Conservation (phyloP, 2,329 filamentous ascomycete genomes). For the Colletotrichum cordylinicola region DNA sequence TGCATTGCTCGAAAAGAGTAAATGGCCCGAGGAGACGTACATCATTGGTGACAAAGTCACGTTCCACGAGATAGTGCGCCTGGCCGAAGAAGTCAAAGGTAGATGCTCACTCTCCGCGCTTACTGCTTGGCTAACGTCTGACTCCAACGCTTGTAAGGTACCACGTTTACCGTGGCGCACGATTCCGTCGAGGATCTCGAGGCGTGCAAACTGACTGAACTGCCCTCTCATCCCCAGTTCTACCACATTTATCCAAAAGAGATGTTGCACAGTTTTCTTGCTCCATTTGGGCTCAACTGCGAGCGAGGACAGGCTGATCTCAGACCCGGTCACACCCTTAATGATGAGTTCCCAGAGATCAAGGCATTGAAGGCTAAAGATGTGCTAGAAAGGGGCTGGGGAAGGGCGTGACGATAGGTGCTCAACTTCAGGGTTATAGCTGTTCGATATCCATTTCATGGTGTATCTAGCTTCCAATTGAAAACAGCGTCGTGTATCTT, state of each 20-base stretch:
- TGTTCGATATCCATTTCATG: background rate
- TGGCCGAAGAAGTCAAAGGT: conserved; percentile 29
- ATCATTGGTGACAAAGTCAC: conserved; percentile 45
- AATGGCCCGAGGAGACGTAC: conserved; percentile 44
- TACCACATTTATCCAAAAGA: conserved; percentile 28
- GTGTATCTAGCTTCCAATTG: background rate
- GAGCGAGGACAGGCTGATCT: background rate
- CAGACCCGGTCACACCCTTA: background rate
- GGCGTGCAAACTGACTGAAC: background rate
- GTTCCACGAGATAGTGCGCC: conserved; percentile 45
- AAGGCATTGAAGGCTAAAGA: background rate
- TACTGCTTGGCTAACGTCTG: fast-evolving
- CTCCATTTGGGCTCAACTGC: background rate
- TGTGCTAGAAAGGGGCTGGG: background rate
- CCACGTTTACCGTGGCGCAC: background rate
- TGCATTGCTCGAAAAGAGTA: conserved; percentile 40
- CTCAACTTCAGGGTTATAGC: background rate
- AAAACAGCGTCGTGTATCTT: background rate
- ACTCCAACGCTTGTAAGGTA: background rate
- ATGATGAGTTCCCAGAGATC: background rate
- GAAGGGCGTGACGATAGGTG: background rate
- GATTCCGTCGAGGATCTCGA: background rate
- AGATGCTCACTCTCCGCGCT: background rate
- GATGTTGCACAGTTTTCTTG: background rate
- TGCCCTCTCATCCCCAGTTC: background rate